Evolutionary conservation across 768 basidiomycete genomes (phyloP).

Genomic region (Paxillus ammoniavirescens): DNA sequence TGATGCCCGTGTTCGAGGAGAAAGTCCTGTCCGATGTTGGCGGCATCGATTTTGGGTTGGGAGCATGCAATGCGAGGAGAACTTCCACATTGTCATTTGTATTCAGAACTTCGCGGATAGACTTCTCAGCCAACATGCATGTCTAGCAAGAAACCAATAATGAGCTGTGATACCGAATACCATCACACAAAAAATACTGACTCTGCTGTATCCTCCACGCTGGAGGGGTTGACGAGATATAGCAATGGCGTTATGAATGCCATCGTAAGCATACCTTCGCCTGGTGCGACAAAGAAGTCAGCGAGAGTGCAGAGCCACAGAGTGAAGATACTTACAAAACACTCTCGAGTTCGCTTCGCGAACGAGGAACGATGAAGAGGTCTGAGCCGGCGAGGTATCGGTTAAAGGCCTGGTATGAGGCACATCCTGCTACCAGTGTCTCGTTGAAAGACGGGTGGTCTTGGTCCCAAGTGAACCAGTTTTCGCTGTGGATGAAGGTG

Average conservation of each 20-base stretch:
- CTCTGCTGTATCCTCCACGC: conserved; percentile 53
- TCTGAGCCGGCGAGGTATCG: conserved; percentile 72
- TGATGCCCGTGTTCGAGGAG: conserved; percentile 19
- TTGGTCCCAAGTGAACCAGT: conserved; percentile 66
- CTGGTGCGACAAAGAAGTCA: conserved; percentile 35
- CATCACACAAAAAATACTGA: conserved; percentile 27
- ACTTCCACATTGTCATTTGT: conserved; percentile 63
- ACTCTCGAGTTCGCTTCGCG: conserved; percentile 63
- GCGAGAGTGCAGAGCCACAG: not conserved
- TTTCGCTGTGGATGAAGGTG: conserved; percentile 48
- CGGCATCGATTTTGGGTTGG: conserved; percentile 18
- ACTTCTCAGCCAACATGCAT: conserved; percentile 68
- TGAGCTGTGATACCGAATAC: not conserved
- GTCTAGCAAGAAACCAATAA: conserved; percentile 40
- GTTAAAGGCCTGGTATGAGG: conserved; percentile 78
- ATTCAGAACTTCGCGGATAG: conserved; percentile 67
- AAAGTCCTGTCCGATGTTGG: conserved; percentile 16
- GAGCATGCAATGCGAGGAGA: conserved; percentile 62
- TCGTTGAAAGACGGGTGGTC: conserved; percentile 71
- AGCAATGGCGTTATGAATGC: conserved; percentile 79
- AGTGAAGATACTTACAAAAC: conserved; percentile 52
- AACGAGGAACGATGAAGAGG: conserved; percentile 67
- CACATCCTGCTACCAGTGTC: conserved; percentile 70
- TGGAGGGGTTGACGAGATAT: conserved; percentile 62
- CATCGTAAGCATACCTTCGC: conserved; percentile 73